phyloP scores from a whole-genome alignment of 257 asterid species.

The Galeopsis tetrahit region DNA sequence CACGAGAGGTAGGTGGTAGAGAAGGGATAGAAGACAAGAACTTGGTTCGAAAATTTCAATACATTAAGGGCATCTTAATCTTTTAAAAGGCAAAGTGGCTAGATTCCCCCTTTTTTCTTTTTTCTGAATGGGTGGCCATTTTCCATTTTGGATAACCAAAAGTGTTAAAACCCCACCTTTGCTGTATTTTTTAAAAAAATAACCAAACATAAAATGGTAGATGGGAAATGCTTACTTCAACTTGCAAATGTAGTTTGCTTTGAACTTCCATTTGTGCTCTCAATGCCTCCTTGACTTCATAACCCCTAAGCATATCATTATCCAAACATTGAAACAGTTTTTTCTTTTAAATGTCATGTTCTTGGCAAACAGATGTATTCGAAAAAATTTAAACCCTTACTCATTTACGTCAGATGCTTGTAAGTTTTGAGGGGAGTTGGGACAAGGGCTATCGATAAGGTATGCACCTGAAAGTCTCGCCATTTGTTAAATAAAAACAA shows the following conservation, averaged over 20 bases:
- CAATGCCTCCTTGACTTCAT: constrained; percentile 89
- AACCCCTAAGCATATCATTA: constrained; percentile 62
- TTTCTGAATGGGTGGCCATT: not conserved
- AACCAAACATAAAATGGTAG: not conserved
- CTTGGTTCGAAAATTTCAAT: not conserved
- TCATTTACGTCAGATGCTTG: constrained; percentile 70
- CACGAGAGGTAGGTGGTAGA: not conserved
- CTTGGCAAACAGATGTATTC: not conserved
- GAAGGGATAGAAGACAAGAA: not conserved
- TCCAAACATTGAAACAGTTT: constrained; percentile 29
- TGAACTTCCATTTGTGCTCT: constrained; percentile 97
- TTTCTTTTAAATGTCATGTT: not conserved
- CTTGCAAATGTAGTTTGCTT: constrained; percentile 87
- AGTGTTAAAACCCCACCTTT: constrained; percentile 6
- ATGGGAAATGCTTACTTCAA: constrained; percentile 64
- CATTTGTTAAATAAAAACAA: constrained; percentile 38
- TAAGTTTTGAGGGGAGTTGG: constrained; percentile 62
- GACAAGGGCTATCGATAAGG: constrained; percentile 65
- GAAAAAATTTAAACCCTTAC: constrained; percentile 50
- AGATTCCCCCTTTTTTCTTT: not conserved
- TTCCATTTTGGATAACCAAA: not conserved
- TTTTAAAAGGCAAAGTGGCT: not conserved
- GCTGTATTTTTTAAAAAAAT: not conserved
- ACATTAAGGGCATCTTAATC: not conserved
- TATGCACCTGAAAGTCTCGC: constrained; percentile 57